Evolutionary conservation across 106 monocot genomes (phyloP), one percentile per base, ranked within the genome.

Genomic region (Dioscorea zingiberensis): DNA sequence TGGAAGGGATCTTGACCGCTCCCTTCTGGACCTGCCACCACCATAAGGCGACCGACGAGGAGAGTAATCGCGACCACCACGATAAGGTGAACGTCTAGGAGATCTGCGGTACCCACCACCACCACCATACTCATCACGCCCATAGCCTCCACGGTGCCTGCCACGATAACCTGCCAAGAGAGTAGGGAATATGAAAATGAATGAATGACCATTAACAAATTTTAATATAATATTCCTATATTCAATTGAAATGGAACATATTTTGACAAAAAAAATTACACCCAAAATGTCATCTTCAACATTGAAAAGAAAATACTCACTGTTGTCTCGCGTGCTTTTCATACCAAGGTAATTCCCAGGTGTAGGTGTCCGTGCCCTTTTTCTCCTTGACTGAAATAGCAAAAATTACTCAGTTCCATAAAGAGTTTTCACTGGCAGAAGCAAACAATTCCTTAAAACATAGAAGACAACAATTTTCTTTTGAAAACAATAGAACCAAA

Each of bases 321-420:
- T 65, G 13, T 65, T 66, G 7, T 87, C 81, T 14, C 87, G 71
- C 3, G 74, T 70, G 32, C 73, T 88, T 65, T 88, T 88, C 78
- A 85, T 47, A 2, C 93, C 93, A 78, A 93, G 93, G 53, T 93
- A 93, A 49, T 85, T 88, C 73, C 93, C 93, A 74, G 93, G 93
- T 18, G 93, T 93, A 23, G 93, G 88, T 16, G 93, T 88, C 21
- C 88, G 74, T 49, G 88, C 80, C 0, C 93, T 80, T 68, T 82
- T 74, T 56, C 93, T 77, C 69, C 80, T 85, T 11, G 93, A 93
- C 88, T 93, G 83, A 62, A 85, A 74, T 46, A 54, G 11, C 21
- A 44, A 30, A 22, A 61, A 27, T 60, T 2, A 25, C 19, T 51
- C 51, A 51, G 19, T 51, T 15, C 13, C 19, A 4, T 2, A 38